phyloP scores from a whole-genome alignment of 805 yeast genomes.

The Hanseniaspora valbyensis region DNA sequence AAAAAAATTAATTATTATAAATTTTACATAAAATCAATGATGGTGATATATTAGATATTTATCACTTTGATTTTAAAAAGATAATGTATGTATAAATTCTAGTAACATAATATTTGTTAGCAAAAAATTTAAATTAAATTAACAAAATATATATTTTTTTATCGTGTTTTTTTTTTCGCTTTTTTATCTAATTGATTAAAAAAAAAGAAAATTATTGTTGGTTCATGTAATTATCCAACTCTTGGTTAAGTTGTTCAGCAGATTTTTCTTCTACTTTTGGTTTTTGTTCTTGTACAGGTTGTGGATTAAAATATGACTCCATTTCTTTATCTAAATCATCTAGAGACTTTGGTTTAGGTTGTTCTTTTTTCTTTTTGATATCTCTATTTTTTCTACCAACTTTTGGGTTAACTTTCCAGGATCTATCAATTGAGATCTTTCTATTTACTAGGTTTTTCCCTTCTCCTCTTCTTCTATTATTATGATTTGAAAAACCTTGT shows the following conservation, averaged over 20 bases:
- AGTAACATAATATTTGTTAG: neutral
- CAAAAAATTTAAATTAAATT: neutral
- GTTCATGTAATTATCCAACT: conserved; percentile 26
- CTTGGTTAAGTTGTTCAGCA: conserved; percentile 26
- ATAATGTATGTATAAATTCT: neutral
- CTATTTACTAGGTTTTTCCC: conserved; percentile 6
- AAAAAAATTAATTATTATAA: no score
- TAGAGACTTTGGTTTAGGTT: conserved; percentile 14
- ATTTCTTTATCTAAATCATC: conserved; percentile 28
- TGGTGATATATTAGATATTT: neutral
- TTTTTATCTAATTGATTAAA: conserved; percentile 4
- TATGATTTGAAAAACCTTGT: neutral
- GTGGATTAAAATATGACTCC: conserved; percentile 25
- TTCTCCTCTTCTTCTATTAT: neutral
- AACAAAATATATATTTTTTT: neutral
- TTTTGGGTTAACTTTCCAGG: neutral
- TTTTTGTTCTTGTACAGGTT: neutral
- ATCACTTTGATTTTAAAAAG: neutral
- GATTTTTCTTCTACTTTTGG: conserved; percentile 7
- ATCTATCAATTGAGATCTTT: neutral
- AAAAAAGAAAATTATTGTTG: neutral
- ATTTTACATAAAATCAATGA: neutral
- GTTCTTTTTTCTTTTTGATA: neutral
- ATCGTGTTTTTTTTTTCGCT: neutral
- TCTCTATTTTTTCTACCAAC: neutral